Evolutionary conservation across 768 basidiomycete species (phyloP).

Genomic region (Pleurotus tuoliensis): DNA sequence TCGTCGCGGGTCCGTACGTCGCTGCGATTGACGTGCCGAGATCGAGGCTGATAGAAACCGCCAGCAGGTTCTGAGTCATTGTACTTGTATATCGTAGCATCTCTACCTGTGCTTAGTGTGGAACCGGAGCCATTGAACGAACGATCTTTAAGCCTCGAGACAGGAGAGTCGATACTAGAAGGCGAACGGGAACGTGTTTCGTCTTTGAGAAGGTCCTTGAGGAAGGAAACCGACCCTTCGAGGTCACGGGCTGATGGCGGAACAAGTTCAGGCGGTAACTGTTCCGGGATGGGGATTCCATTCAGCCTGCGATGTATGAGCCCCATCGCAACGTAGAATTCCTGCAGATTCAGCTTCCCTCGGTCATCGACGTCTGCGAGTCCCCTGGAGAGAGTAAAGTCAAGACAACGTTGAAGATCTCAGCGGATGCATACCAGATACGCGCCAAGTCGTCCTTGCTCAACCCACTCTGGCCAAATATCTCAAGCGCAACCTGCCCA

Average conservation of each 20-base stretch:
- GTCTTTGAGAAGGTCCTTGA: slow-evolving; percentile 84
- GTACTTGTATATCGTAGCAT: slow-evolving; percentile 93
- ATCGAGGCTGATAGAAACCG: slow-evolving; percentile 74
- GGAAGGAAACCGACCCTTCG: slow-evolving; percentile 81
- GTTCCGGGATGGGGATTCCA: slow-evolving; percentile 85
- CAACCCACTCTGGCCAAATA: slow-evolving; percentile 91
- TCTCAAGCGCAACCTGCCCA: slow-evolving; percentile 81
- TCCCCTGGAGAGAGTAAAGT: slow-evolving; percentile 48
- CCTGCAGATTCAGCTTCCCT: slow-evolving; percentile 91
- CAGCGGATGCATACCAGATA: slow-evolving; percentile 68
- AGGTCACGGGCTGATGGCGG: slow-evolving; percentile 92
- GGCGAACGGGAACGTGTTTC: slow-evolving; percentile 77
- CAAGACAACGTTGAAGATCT: background rate
- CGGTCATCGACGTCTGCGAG: slow-evolving; percentile 91
- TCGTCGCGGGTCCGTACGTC: slow-evolving; percentile 74
- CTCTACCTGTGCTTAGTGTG: slow-evolving; percentile 57
- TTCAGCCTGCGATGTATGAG: slow-evolving; percentile 94
- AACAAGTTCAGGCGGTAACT: slow-evolving; percentile 83
- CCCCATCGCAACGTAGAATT: slow-evolving; percentile 99
- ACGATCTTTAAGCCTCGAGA: slow-evolving; percentile 64
- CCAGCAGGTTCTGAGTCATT: slow-evolving; percentile 54
- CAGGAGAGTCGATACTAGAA: slow-evolving; percentile 42
- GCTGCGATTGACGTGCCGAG: slow-evolving; percentile 82
- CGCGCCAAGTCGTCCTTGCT: slow-evolving; percentile 86
- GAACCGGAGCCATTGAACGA: slow-evolving; percentile 61